Evolutionary conservation across 345 rosid species (phyloP).

Genomic region (Gossypium bickii): DNA sequence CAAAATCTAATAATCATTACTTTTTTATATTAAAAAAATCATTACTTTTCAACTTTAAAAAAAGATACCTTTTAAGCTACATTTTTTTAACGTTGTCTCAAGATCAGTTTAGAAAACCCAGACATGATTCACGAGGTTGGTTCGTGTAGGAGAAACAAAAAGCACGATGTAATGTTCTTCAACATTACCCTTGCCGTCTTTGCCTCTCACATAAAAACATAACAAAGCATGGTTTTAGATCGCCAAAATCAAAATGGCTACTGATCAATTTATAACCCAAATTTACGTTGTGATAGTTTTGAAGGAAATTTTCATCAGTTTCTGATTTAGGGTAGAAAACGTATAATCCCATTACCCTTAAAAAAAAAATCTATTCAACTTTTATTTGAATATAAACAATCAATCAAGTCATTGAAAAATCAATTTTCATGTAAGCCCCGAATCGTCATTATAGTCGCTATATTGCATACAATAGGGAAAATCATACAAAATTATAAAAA

Average conservation of each 20-base stretch:
- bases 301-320: background rate
- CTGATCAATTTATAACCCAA: background rate
- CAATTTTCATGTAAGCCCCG: too few species aligned
- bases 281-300: background rate
- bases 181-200: background rate
- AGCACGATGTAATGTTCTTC: background rate
- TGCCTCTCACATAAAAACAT: background rate
- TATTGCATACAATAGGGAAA: too few species aligned
- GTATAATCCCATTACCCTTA: background rate
- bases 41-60: too few species aligned
- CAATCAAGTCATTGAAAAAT: too few species aligned
- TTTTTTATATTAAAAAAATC: too few species aligned
- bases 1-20: background rate
- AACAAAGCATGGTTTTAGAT: too few species aligned
- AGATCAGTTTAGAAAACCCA: background rate
- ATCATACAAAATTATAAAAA: too few species aligned
- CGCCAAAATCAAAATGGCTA: too few species aligned
- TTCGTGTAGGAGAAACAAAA: background rate
- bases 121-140: background rate
- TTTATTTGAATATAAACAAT: too few species aligned
- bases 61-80: too few species aligned
- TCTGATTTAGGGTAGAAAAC: background rate
- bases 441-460: too few species aligned
- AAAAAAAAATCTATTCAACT: too few species aligned
- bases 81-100: background rate